phyloP scores from a whole-genome alignment of 208 protist genomes.

The Herpetomonas tarakana region DNA sequence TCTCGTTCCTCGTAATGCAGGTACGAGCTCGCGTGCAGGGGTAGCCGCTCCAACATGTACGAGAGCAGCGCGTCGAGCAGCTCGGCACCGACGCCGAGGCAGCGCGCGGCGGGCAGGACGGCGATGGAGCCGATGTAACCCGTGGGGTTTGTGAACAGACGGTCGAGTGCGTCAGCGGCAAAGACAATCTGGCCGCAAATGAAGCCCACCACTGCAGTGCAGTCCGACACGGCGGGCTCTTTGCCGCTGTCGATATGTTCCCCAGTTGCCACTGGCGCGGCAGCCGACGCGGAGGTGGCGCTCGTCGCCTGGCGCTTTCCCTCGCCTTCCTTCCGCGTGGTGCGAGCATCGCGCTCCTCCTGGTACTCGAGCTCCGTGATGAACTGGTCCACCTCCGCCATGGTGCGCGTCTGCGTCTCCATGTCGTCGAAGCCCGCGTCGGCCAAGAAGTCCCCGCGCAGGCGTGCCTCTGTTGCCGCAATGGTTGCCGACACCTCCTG shows the following conservation, averaged over 20 bases:
- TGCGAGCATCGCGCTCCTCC: slow-evolving; percentile 1
- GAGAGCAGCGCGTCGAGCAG: slow-evolving; percentile 50
- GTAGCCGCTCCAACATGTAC: slow-evolving; percentile 49
- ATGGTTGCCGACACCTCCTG: background rate
- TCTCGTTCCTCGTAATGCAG: slow-evolving; percentile 47
- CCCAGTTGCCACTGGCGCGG: background rate
- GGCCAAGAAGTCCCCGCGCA: background rate
- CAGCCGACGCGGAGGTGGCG: background rate
- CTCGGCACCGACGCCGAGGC: slow-evolving; percentile 50
- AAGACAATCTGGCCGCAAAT: slow-evolving; percentile 55
- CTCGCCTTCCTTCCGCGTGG: background rate
- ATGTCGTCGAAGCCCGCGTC: slow-evolving; percentile 1
- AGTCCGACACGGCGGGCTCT: slow-evolving; percentile 5
- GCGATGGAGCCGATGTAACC: slow-evolving; percentile 72
- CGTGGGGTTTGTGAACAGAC: slow-evolving; percentile 61
- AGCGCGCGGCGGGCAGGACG: slow-evolving; percentile 42
- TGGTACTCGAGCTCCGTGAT: slow-evolving; percentile 19
- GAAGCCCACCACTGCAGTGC: slow-evolving; percentile 56
- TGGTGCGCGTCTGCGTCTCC: slow-evolving; percentile 10
- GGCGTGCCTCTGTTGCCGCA: background rate
- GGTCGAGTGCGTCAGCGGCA: slow-evolving; percentile 22
- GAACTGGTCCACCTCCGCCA: slow-evolving; percentile 14
- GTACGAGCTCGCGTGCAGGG: slow-evolving; percentile 43
- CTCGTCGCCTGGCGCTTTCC: background rate
- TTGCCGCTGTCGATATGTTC: background rate